These are phyloP conservation scores for Uronychia setigera DNA, from an alignment of 73 alveolate genomes.

Conservation along the genomic window DNA sequence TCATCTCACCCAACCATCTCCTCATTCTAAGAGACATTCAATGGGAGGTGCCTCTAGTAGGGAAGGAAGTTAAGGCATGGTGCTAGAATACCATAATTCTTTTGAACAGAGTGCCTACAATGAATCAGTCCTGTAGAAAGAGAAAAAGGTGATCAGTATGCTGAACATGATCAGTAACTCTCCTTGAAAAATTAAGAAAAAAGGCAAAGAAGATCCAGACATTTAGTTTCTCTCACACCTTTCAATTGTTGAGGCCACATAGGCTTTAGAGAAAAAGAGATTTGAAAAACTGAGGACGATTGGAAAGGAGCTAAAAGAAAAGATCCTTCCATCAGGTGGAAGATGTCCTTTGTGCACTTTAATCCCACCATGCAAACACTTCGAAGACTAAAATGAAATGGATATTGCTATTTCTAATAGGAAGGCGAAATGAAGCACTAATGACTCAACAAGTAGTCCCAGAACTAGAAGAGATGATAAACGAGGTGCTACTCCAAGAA, in stretches of 20 bases:
- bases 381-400: conserved; percentile 12
- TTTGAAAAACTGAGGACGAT: not conserved
- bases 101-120: no score
- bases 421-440: not conserved
- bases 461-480: not conserved
- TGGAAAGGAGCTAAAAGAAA: not conserved
- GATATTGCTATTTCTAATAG: not conserved
- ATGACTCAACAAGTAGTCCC: not conserved
- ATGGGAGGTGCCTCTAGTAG: not conserved
- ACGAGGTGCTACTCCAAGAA: not conserved
- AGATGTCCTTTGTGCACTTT: conserved; percentile 70
- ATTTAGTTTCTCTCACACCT: not conserved
- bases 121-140: not conserved
- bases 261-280: not conserved
- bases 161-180: not conserved
- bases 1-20: no score
- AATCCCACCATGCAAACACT: conserved; percentile 69
- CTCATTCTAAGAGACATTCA: no score
- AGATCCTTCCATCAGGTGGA: conserved; percentile 14
- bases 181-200: not conserved
- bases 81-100: no score
- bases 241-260: not conserved
- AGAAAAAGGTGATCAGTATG: not conserved
- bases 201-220: not conserved
- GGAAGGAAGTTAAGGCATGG: not conserved